Base-by-base conservation (phyloP, 306 rosid genomes). In the Corylus avellana region DNA sequence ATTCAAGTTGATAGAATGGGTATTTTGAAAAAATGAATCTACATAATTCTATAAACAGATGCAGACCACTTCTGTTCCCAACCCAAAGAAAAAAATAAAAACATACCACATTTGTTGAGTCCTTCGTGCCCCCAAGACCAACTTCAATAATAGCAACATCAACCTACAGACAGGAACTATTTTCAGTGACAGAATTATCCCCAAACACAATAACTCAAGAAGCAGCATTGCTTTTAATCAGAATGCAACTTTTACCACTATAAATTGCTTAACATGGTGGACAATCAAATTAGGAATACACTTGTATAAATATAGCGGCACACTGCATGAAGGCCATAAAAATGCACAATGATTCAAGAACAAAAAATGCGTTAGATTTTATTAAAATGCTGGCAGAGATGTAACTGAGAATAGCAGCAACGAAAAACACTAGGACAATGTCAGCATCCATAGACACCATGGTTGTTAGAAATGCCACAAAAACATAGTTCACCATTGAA, bases 71-170 rank as follows among this genome's bases (percentile, higher is more conserved):
- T 16, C 17, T 8, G 72, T n/a, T 10, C 14, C 50, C 37, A 59
- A 5, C 66, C 14, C 14, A 49, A 49, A 49, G n/a, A 11, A 59
- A 25, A 25, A 25, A 18, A 42, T 54, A 81, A 73, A 77, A 71
- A 39, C 90, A 75, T 88, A 92, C 96, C 96, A 86, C 96, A 68
- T 91, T 91, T 77, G 93, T 92, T 57, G 92, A 87, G 87, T 89
- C 96, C 17, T 64, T 77, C 76, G 12, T 80, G 44, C 93, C 96
- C 75, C 96, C 97, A 66, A 92, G 93, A 77, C 96, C 96, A 81
- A 88, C 93, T 85, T 92, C 96, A 62, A 90, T 62, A 74, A 92
- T 77, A 68, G 96, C 93, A 82, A 85, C 91, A 54, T 92, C 92
- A 71, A 92, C 97, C 93, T 87, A 79, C 81, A 70, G 75, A 80